Percentiles rank a stretch among this genome's conserved stretches.
phyloP scores from a whole-genome alignment of 192 early-diverging fungal species.

The Podila clonocystis region DNA sequence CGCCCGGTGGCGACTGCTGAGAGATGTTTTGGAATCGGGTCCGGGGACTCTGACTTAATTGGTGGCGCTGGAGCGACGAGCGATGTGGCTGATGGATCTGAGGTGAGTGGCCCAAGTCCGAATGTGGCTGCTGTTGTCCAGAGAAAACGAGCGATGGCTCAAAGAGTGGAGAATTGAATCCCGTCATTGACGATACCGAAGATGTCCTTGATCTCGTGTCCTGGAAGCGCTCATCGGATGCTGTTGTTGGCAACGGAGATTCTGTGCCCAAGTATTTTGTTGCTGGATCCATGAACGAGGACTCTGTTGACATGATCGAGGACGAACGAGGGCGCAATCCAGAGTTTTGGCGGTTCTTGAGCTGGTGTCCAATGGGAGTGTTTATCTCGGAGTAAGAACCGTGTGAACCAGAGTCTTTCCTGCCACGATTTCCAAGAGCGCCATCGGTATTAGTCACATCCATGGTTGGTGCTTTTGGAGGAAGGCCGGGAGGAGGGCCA shows the following conservation, averaged over 20 bases:
- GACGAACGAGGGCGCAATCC: constrained; percentile 20
- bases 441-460: background rate
- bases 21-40: background rate
- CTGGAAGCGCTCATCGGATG: background rate
- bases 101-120: constrained; percentile 12
- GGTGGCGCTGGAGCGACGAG: background rate
- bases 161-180: constrained; percentile 38
- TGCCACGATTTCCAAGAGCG: constrained; percentile 9
- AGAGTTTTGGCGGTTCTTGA: constrained; percentile 5
- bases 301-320: constrained; percentile 7
- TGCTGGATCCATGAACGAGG: constrained; percentile 5
- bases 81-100: constrained; percentile 17
- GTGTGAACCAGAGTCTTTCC: constrained; percentile 12
- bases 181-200: constrained; percentile 27
- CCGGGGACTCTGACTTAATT: background rate
- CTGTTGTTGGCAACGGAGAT: background rate
- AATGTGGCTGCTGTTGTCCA: constrained; percentile 6
- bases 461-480: background rate
- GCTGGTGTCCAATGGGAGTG: background rate
- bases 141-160: constrained; percentile 14
- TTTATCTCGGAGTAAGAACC: background rate
- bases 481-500: constrained; percentile 37
- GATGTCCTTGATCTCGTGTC: constrained; percentile 29
- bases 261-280: background rate
- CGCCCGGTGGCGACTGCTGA: background rate